Evolutionary conservation across 371 early-diverging fungal genomes (phyloP).

Genomic region (Mucor velutinosus): DNA sequence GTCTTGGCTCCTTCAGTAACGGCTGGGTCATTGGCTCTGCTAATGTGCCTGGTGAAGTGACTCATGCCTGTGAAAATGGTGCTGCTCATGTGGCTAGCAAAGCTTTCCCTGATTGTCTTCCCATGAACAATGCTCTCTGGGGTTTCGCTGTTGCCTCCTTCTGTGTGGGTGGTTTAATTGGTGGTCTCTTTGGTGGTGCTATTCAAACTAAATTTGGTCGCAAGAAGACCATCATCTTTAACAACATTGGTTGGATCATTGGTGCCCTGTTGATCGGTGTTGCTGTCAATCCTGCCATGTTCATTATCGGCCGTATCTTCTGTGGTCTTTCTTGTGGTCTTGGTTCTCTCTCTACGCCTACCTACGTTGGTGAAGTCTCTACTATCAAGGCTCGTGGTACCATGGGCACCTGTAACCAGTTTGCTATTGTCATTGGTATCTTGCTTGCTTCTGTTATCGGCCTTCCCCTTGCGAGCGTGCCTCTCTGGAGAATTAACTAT

Average conservation of each 20-base stretch:
- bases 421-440: conserved; percentile 69
- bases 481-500: conserved; percentile 69
- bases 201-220: conserved; percentile 65
- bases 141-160: conserved; percentile 67
- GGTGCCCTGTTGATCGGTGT: conserved; percentile 63
- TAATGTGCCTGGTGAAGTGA: conserved; percentile 39
- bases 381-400: conserved; percentile 69
- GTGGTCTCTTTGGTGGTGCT: conserved; percentile 62
- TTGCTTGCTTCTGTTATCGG: conserved; percentile 64
- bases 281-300: conserved; percentile 53
- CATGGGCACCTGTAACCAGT: conserved; percentile 36
- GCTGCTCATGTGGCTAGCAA: neutral
- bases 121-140: conserved; percentile 27
- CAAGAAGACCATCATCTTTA: conserved; percentile 58
- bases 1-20: conserved; percentile 37
- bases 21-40: conserved; percentile 53
- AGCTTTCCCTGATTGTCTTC: conserved; percentile 25
- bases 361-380: conserved; percentile 81
- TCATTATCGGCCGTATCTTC: conserved; percentile 76
- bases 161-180: conserved; percentile 72
- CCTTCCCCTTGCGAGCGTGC: conserved; percentile 56
- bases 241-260: conserved; percentile 61
- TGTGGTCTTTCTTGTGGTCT: conserved; percentile 81
- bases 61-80: conserved; percentile 22
- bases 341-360: conserved; percentile 73